Percentiles rank a stretch among this genome's conserved stretches.
Evolutionary conservation across 2,329 filamentous ascomycete genomes (phyloP).

Genomic region (Alternaria tenuissima): DNA sequence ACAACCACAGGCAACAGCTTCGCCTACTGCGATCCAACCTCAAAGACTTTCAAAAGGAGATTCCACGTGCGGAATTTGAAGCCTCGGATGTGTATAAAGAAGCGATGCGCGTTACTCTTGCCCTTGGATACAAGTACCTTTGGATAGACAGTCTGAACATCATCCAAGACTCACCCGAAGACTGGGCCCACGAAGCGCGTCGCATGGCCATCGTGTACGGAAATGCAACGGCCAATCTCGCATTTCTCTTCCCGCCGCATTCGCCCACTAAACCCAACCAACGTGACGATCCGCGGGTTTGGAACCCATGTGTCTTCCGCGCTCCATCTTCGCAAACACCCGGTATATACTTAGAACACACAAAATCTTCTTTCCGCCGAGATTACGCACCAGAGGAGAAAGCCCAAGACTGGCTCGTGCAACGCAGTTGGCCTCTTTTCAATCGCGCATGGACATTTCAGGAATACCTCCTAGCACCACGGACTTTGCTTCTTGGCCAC

Average conservation of each 20-base stretch:
- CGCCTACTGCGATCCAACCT: neutral
- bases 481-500: conserved; percentile 22
- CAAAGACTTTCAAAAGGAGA: neutral
- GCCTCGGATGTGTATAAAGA: conserved; percentile 21
- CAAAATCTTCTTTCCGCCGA: neutral
- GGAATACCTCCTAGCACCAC: conserved; percentile 22
- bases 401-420: conserved; percentile 8
- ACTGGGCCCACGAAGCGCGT: conserved; percentile 21
- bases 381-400: too few species aligned
- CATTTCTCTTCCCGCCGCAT: conserved; percentile 9
- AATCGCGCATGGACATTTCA: conserved; percentile 29
- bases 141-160: conserved; percentile 37
- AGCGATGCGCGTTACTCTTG: conserved; percentile 19
- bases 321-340: neutral
- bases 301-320: conserved; percentile 16
- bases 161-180: conserved; percentile 21
- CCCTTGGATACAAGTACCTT: conserved; percentile 24
- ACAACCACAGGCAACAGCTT: neutral
- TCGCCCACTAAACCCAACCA: too few species aligned
- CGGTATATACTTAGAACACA: conserved; percentile 14
- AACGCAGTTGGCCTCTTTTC: conserved; percentile 22
- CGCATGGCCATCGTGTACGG: conserved; percentile 24
- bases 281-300: conserved; percentile 13
- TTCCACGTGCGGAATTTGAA: conserved; percentile 1
- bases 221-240: conserved; percentile 20